Evolutionary conservation across 306 rosid genomes (phyloP).

Genomic region (Ormosia emarginata): DNA sequence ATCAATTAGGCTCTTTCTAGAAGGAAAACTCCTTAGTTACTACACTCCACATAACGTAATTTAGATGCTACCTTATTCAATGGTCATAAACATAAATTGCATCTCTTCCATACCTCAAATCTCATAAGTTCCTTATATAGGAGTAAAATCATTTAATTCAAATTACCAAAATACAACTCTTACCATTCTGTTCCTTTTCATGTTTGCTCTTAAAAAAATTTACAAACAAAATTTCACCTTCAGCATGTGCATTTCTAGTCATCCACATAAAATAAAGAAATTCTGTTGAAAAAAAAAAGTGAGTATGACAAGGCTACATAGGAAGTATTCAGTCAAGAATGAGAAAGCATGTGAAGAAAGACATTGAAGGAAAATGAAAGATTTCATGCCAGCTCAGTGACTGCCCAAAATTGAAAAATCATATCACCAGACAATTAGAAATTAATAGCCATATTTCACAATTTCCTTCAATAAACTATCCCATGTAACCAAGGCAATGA

Average conservation of each 20-base stretch:
- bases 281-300: background rate
- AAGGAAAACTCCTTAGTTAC: background rate
- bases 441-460: background rate
- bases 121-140: background rate
- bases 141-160: background rate
- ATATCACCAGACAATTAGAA: background rate
- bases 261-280: background rate
- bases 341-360: background rate
- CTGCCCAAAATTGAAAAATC: background rate
- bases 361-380: background rate
- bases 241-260: background rate
- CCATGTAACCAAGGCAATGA: background rate
- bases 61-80: background rate
- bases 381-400: background rate
- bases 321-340: background rate
- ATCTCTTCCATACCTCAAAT: constrained; percentile 9
- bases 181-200: background rate
- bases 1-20: background rate
- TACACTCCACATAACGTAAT: background rate
- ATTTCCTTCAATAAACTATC: constrained; percentile 10
- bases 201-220: background rate
- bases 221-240: background rate
- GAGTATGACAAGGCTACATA: background rate
- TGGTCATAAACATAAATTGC: background rate
- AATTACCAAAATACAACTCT: background rate